Conservation (phyloP, 2,329 filamentous ascomycete species). For the Diplodia seriata region DNA sequence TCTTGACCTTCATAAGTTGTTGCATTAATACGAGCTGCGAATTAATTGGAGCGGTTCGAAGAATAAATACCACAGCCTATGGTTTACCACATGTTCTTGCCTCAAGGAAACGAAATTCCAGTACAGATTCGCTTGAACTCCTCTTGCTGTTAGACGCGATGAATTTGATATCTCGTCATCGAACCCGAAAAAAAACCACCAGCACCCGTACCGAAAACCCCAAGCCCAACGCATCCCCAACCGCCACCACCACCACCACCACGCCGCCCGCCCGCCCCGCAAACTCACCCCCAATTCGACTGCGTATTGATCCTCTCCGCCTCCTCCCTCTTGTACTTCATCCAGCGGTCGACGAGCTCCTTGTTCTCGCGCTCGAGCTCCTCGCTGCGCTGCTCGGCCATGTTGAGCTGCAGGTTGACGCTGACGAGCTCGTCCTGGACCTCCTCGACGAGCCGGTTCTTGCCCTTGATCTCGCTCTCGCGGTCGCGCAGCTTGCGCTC, state of each 20-base stretch:
- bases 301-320: slow-evolving; percentile 80
- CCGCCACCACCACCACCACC: too few species aligned
- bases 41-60: background rate
- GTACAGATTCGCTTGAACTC: background rate
- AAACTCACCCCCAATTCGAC: slow-evolving; percentile 20
- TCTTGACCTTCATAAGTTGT: too few species aligned
- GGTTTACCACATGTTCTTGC: background rate
- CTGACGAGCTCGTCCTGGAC: slow-evolving; percentile 94
- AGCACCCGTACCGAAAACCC: background rate
- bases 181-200: background rate
- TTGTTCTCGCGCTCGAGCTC: slow-evolving; percentile 82
- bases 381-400: slow-evolving; percentile 78
- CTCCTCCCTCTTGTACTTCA: slow-evolving; percentile 84
- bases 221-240: background rate
- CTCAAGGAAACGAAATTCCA: background rate
- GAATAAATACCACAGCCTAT: background rate
- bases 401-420: slow-evolving; percentile 83
- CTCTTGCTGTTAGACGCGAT: background rate
- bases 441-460: slow-evolving; percentile 82
- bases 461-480: slow-evolving; percentile 84
- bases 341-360: slow-evolving; percentile 89
- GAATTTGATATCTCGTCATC: background rate
- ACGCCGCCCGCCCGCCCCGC: too few species aligned
- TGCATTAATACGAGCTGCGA: too few species aligned
- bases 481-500: slow-evolving; percentile 75